Base-by-base conservation (phyloP, 2,329 filamentous ascomycete species). In the Dichotomopilus funicola region DNA sequence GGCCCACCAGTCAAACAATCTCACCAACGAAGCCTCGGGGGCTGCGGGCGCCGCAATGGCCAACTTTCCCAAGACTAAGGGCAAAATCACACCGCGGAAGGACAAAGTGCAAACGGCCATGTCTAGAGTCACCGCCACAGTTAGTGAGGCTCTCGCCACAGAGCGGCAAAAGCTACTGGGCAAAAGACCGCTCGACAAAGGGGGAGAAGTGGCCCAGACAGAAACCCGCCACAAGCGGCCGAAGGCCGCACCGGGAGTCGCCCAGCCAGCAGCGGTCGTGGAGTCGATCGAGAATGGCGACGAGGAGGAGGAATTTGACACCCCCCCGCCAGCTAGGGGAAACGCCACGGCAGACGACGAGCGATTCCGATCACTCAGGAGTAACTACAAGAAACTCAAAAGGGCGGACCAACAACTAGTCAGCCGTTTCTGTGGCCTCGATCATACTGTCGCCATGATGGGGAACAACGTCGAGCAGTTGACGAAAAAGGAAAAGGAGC, bases 251-350 rank as follows among this genome's bases (percentile, higher is more conserved):
- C 27, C 27, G 36, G 33, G 10, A 2, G 44, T 35, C 2, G n/a
- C n/a, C 9, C 13, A 34, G 2, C 12, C 46, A 37, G 9, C 36
- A 5, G 19, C 33, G 11, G 27, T 36, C 43, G 41, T 51, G 31
- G 34, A 50, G 12, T 44, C 40, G 12, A 31, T 49, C 41, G 55
- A 54, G 51, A 36, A 38, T 27, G 49, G 44, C 31, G 54, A 53
- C 36, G 41, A 53, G 35, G 41, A 50, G 1, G 47, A 54, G 10
- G 9, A 7, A 5, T 9, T 27, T 5, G 7, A 19, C 11, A 11
- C 33, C 3, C 11, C 37, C 8, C 10, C 10, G 4, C 13, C 31
- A 9, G 27, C 8, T 3, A 46, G 10, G 34, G 10, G 1, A 40
- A 11, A 4, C 5, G n/a, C 33, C 36, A 13, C 10, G 31, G 48